A percentile compares a stretch with the other conserved stretches of the same genome.
Evolutionary conservation across 306 rosid genomes (phyloP).

Genomic region (Albizia julibrissin): DNA sequence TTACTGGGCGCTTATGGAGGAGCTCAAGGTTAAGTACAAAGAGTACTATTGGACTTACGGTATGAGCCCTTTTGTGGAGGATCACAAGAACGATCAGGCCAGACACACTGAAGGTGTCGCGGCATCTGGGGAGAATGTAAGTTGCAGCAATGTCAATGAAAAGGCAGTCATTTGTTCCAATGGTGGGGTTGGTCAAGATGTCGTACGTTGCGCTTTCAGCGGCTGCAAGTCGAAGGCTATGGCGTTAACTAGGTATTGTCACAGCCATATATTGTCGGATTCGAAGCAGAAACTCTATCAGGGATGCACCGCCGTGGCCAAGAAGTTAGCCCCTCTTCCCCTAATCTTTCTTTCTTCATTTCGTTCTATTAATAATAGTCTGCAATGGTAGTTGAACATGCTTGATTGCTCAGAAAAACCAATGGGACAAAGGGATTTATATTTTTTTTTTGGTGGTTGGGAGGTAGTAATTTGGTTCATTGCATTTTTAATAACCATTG

Average conservation of each 20-base stretch:
- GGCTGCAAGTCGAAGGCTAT: constrained; percentile 48
- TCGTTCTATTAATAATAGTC: background rate
- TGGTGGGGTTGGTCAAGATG: constrained; percentile 38
- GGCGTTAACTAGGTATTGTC: constrained; percentile 48
- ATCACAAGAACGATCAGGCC: constrained; percentile 23
- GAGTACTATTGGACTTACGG: constrained; percentile 70
- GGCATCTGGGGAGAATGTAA: constrained; percentile 30
- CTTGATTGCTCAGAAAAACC: background rate
- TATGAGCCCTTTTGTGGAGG: constrained; percentile 61
- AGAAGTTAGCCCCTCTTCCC: constrained; percentile 33
- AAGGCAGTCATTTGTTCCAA: constrained; percentile 18
- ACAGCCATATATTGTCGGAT: constrained; percentile 44
- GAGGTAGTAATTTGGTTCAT: background rate
- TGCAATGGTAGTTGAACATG: background rate
- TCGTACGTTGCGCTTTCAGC: constrained; percentile 35
- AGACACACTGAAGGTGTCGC: constrained; percentile 1
- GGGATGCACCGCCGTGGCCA: constrained; percentile 33
- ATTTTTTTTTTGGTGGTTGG: background rate
- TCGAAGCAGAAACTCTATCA: constrained; percentile 44
- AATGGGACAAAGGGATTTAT: background rate
- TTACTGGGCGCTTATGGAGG: constrained; percentile 76
- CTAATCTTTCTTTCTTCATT: background rate
- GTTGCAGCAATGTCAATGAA: constrained; percentile 20
- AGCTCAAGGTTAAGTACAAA: constrained; percentile 47
- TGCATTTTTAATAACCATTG: background rate